Conservation (phyloP, 1,139 yeast species). For the Kluyveromyces marxianus region DNA sequence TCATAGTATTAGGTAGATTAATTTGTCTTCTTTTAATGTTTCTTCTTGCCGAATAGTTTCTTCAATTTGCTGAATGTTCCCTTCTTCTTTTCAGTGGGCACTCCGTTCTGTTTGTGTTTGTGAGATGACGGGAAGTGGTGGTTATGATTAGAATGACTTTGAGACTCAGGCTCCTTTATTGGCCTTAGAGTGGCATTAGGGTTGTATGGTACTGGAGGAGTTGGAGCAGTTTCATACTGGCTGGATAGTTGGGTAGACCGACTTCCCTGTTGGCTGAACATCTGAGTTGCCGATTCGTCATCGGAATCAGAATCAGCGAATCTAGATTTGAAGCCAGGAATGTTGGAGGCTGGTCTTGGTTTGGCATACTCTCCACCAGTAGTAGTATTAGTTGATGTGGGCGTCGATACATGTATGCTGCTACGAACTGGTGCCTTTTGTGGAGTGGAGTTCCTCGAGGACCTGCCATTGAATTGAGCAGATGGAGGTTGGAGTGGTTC, state of each 20-base stretch:
- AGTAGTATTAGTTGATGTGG: not conserved
- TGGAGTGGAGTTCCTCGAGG: conserved; percentile 10
- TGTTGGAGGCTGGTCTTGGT: not conserved
- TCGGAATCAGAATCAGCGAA: conserved; percentile 57
- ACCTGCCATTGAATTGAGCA: not conserved
- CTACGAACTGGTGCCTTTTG: too few species aligned
- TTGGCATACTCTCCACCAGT: not conserved
- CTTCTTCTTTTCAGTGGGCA: not conserved
- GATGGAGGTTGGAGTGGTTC: conserved; percentile 3
- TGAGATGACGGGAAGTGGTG: too few species aligned
- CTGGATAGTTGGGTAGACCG: conserved; percentile 12
- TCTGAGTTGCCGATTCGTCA: conserved; percentile 24
- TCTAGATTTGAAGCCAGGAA: conserved; percentile 36
- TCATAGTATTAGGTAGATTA: not conserved
- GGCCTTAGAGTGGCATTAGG: conserved; percentile 3
- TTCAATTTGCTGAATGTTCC: conserved; percentile 38
- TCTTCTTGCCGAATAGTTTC: conserved; percentile 49
- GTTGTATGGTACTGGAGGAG: conserved; percentile 3
- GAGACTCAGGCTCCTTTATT: not conserved
- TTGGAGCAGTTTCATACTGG: conserved; percentile 4
- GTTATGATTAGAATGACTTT: not conserved
- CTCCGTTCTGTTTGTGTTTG: too few species aligned
- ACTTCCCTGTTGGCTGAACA: conserved; percentile 11
- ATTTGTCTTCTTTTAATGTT: conserved; percentile 3
- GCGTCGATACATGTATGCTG: too few species aligned